These are phyloP conservation scores for Tricholoma matsutake DNA, from an alignment of 768 basidiomycete genomes.

Conservation along the genomic window DNA sequence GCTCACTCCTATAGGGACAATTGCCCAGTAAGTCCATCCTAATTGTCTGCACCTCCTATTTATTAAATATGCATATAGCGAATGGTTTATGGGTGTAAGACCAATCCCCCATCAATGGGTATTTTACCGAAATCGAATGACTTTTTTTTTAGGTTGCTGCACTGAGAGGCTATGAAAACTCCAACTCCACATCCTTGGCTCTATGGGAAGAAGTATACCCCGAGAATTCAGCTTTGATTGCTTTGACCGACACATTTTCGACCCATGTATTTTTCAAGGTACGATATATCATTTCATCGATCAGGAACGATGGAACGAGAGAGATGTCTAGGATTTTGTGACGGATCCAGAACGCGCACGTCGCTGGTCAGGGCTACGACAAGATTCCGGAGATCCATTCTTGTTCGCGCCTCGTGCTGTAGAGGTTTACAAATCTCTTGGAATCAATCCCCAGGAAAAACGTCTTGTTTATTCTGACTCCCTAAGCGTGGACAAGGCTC, in stretches of 20 bases:
- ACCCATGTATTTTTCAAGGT: slow-evolving; percentile 83
- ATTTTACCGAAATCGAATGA: not conserved
- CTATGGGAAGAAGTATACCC: slow-evolving; percentile 83
- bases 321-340: slow-evolving; percentile 48
- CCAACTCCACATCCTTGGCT: slow-evolving; percentile 70
- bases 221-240: slow-evolving; percentile 55
- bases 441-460: slow-evolving; percentile 64
- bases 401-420: slow-evolving; percentile 75
- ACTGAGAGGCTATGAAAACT: slow-evolving; percentile 73
- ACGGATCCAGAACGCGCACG: slow-evolving; percentile 55
- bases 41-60: not conserved
- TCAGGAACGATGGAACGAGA: not conserved
- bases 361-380: slow-evolving; percentile 81
- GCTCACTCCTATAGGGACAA: slow-evolving; percentile 70
- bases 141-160: slow-evolving; percentile 65
- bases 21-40: slow-evolving; percentile 65
- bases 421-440: slow-evolving; percentile 65
- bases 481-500: slow-evolving; percentile 66
- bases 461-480: slow-evolving; percentile 83
- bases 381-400: slow-evolving; percentile 92
- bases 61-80: slow-evolving; percentile 38
- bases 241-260: slow-evolving; percentile 95
- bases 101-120: not conserved
- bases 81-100: slow-evolving; percentile 89
- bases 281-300: slow-evolving; percentile 2